These are phyloP conservation scores for Pseudohyphozyma bogoriensis DNA, from an alignment of 768 basidiomycete species.

Conservation along the genomic window DNA sequence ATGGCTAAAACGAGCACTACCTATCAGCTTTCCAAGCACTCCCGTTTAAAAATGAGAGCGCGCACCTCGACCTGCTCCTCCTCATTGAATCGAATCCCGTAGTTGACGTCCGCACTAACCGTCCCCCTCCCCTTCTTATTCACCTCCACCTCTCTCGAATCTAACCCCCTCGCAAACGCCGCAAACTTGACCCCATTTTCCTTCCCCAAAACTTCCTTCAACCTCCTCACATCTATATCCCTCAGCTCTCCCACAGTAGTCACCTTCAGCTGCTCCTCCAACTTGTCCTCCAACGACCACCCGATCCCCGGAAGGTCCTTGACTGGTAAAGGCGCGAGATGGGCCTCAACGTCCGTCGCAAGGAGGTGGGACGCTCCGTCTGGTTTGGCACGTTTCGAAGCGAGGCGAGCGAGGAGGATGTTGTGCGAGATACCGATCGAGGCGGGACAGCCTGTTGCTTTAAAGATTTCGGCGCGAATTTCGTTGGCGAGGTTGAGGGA, in stretches of 20 bases:
- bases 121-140: conserved; percentile 81
- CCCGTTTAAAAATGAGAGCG: background rate
- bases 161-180: conserved; percentile 73
- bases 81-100: conserved; percentile 85
- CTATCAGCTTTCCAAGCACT: too few species aligned
- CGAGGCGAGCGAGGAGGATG: conserved; percentile 82
- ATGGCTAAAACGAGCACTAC: too few species aligned
- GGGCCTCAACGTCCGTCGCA: conserved; percentile 45
- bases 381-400: conserved; percentile 83
- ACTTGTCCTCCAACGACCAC: conserved; percentile 61
- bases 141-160: conserved; percentile 65
- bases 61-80: conserved; percentile 61
- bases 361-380: conserved; percentile 71
- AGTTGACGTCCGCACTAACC: conserved; percentile 91
- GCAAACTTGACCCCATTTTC: conserved; percentile 73
- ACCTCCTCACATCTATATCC: conserved; percentile 27
- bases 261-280: conserved; percentile 48
- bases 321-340: conserved; percentile 62
- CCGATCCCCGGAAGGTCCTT: conserved; percentile 83
- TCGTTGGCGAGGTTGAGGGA: conserved; percentile 41
- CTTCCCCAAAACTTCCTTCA: conserved; percentile 68
- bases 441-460: conserved; percentile 68
- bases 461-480: conserved; percentile 64
- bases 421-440: conserved; percentile 79
- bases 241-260: conserved; percentile 59